Conservation (phyloP, 495 filamentous ascomycete genomes). For the Evernia prunastri region DNA sequence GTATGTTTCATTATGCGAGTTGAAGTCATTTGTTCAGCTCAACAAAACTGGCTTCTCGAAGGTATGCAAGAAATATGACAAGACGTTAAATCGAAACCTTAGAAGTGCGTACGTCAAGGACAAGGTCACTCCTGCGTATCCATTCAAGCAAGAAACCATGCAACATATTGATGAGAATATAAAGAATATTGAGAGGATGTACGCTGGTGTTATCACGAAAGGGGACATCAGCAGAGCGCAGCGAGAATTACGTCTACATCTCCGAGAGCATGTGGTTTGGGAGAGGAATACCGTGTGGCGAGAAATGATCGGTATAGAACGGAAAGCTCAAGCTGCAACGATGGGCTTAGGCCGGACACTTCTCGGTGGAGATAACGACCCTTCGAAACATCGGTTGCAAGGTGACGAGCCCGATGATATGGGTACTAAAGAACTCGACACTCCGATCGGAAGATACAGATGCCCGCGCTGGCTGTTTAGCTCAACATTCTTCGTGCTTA, state of each 20-base stretch:
- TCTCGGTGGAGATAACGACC: slow-evolving; percentile 67
- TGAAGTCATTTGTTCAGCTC: slow-evolving; percentile 92
- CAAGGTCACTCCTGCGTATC: slow-evolving; percentile 64
- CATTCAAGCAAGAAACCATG: slow-evolving; percentile 68
- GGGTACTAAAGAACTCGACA: slow-evolving; percentile 60
- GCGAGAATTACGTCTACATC: slow-evolving; percentile 80
- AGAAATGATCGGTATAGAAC: slow-evolving; percentile 97
- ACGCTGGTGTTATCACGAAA: slow-evolving; percentile 72
- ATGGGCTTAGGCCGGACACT: slow-evolving; percentile 74
- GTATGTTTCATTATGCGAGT: slow-evolving; percentile 90
- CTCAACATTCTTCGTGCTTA: slow-evolving; percentile 68
- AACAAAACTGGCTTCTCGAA: slow-evolving; percentile 96
- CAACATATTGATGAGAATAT: slow-evolving; percentile 64
- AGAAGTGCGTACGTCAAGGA: slow-evolving; percentile 66
- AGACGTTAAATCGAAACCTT: slow-evolving; percentile 76
- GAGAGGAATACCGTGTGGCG: slow-evolving; percentile 98
- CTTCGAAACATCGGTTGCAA: slow-evolving; percentile 63
- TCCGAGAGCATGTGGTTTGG: slow-evolving; percentile 97
- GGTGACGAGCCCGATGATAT: slow-evolving; percentile 66
- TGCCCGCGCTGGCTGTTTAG: slow-evolving; percentile 80
- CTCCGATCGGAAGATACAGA: slow-evolving; percentile 70
- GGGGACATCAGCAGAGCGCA: slow-evolving; percentile 68
- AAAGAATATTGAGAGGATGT: slow-evolving; percentile 63
- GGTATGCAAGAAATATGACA: slow-evolving; percentile 97
- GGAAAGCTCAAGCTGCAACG: slow-evolving; percentile 91